These are phyloP conservation scores for Coccomyxa subellipsoidea DNA, from an alignment of 163 green algal genomes.

Conservation along the genomic window DNA sequence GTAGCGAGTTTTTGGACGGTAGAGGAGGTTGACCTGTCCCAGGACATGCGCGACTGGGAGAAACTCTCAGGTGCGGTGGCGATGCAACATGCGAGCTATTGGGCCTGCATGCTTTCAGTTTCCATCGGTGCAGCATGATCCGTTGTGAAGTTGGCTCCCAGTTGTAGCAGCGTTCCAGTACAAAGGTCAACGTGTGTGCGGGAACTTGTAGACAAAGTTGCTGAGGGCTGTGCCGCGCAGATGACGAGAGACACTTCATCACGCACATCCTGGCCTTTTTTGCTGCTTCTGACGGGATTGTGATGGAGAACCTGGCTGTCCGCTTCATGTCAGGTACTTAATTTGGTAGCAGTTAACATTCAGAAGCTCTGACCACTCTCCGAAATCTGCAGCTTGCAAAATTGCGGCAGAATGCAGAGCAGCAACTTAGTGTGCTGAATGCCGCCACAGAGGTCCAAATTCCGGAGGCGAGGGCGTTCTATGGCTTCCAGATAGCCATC, in stretches of 20 bases:
- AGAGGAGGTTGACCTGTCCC: conserved; percentile 81
- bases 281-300: conserved; percentile 82
- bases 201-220: not conserved
- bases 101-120: too few species aligned
- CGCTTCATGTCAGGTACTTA: conserved; percentile 60
- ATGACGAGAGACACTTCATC: conserved; percentile 80
- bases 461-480: conserved; percentile 92
- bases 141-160: too few species aligned
- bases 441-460: conserved; percentile 68
- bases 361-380: not conserved
- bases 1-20: conserved; percentile 77
- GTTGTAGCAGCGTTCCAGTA: too few species aligned
- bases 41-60: conserved; percentile 74
- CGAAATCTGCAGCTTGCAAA: not conserved
- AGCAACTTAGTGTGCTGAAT: not conserved
- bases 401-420: not conserved
- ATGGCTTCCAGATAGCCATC: conserved; percentile 93
- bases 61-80: conserved; percentile 35
- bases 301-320: conserved; percentile 79
- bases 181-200: too few species aligned
- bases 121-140: too few species aligned
- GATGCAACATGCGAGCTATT: not conserved
- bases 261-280: conserved; percentile 87
- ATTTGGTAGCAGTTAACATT: too few species aligned
- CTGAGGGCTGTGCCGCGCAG: conserved; percentile 7